Conservation (phyloP, 495 filamentous ascomycete genomes). For the Aspergillus cavernicola region DNA sequence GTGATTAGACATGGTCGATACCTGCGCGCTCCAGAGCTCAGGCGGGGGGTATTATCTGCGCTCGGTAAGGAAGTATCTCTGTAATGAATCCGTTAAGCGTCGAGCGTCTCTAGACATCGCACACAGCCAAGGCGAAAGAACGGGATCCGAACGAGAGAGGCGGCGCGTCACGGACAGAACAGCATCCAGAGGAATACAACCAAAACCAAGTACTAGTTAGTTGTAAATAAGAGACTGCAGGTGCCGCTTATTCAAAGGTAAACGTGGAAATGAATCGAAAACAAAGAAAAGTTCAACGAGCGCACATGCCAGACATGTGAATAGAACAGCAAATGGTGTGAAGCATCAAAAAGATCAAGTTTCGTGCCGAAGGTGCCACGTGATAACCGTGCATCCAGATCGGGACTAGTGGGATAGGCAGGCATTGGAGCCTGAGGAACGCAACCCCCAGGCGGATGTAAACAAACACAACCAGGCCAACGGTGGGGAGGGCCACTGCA, state of each 20-base stretch:
- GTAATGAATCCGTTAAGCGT: background rate
- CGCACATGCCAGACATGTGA: background rate
- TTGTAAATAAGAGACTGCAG: background rate
- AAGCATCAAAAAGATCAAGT: conserved; percentile 20
- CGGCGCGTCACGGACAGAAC: background rate
- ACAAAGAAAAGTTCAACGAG: background rate
- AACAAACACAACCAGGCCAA: conserved; percentile 27
- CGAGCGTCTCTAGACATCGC: conserved; percentile 12
- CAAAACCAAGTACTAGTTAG: no score
- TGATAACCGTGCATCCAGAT: conserved; percentile 26
- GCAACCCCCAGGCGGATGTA: conserved; percentile 25
- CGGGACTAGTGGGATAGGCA: conserved; percentile 33
- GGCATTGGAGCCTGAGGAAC: conserved; percentile 33
- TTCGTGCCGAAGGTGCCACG: conserved; percentile 21
- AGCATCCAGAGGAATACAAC: background rate
- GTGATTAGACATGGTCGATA: conserved; percentile 51
- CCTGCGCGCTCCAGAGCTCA: background rate
- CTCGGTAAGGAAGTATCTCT: background rate
- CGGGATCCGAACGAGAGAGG: background rate
- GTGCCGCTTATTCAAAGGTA: background rate
- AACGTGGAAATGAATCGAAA: background rate
- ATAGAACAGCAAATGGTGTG: background rate
- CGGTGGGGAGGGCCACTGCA: conserved; percentile 1
- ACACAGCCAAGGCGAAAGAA: conserved; percentile 12
- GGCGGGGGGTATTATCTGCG: background rate